Percentiles rank a stretch among this genome's conserved stretches.
phyloP scores from a whole-genome alignment of 495 filamentous ascomycete species.

The Amorphotheca resinae region DNA sequence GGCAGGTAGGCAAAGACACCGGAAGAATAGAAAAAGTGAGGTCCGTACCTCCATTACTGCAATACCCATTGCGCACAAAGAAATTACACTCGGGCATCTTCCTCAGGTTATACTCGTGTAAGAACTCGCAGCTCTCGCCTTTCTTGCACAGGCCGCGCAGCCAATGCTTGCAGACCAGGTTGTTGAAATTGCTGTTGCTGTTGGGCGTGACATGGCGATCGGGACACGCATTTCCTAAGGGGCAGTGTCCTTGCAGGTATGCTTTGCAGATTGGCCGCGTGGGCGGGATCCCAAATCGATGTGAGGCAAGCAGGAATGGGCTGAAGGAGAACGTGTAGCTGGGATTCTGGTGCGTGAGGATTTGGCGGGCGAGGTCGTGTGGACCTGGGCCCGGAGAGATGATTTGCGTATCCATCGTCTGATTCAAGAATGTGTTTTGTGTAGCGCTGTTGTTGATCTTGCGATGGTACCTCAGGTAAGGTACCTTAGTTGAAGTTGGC shows the following conservation, averaged over 20 bases:
- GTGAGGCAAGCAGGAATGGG: slow-evolving; percentile 58
- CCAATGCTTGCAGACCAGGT: slow-evolving; percentile 96
- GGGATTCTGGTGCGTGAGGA: slow-evolving; percentile 41
- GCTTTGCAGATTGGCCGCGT: slow-evolving; percentile 72
- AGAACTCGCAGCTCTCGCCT: slow-evolving; percentile 85
- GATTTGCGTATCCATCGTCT: slow-evolving; percentile 4
- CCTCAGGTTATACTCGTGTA: slow-evolving; percentile 96
- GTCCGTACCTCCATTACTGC: slow-evolving; percentile 55
- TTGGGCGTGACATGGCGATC: slow-evolving; percentile 44
- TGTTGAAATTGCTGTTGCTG: slow-evolving; percentile 49
- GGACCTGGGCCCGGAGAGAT: slow-evolving; percentile 22
- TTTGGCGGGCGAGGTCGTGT: slow-evolving; percentile 28
- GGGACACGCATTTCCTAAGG: slow-evolving; percentile 60
- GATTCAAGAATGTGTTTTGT: neutral
- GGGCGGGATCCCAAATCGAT: slow-evolving; percentile 64
- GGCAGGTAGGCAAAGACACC: no score
- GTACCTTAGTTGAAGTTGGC: neutral
- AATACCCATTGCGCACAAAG: slow-evolving; percentile 80
- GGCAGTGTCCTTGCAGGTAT: slow-evolving; percentile 67
- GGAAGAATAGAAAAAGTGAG: neutral
- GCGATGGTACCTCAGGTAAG: neutral
- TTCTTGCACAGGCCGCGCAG: slow-evolving; percentile 96
- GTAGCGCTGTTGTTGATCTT: neutral
- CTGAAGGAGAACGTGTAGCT: slow-evolving; percentile 59
- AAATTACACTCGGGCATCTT: slow-evolving; percentile 97